Base-by-base conservation (phyloP, 352 stramenopile species). In the Pythium sukuiense region DNA sequence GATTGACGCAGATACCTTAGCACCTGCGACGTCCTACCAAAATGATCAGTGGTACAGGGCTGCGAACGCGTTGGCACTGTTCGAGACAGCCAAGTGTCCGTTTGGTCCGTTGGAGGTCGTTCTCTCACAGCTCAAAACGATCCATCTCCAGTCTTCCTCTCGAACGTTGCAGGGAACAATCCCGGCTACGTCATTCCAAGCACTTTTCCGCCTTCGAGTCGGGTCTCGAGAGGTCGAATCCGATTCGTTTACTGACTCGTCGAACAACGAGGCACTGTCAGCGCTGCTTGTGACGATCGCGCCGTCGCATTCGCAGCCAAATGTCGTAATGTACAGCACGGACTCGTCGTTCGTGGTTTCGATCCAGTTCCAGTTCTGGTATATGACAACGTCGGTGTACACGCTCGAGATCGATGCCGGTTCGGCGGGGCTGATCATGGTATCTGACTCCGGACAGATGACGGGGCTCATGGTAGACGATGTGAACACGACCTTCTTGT, bases 21-120 rank as follows among this genome's bases (percentile, higher is more conserved):
- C 13, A 1, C 52, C 50, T 20, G 16, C 2, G 0, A 26, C 30
- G 2, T 49, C 50, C 2, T 63, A 72, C 45, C 29, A 35, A 7
- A 12, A 68, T 12, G 70, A 75, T 27, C 20, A 61, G 32, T 80
- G 73, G 73, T 73, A 69, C 39, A 30, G 6, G 6, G 49, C 32
- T 1, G 68, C 48, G 50, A 43, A 73, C 20, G 32, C 41, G 5
- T 54, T 80, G 11, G 64, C 61, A 29, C 73, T 62, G 50, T 74
- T 71, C 24, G 67, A 76, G 6, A 13, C 7, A 49, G n/a, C 18
- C 3, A 30, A 24, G 4, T 65, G 59, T 53, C 59, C 59, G 20
- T 65, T 65, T 32, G 59, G 59, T 26, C 59, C 59, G 6, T 8
- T 65, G n/a, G 35, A 65, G 18, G 8, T 59, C 5, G 48, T 59